Conservation (phyloP, 2,329 filamentous ascomycete species). For the Cladosporium sp. region DNA sequence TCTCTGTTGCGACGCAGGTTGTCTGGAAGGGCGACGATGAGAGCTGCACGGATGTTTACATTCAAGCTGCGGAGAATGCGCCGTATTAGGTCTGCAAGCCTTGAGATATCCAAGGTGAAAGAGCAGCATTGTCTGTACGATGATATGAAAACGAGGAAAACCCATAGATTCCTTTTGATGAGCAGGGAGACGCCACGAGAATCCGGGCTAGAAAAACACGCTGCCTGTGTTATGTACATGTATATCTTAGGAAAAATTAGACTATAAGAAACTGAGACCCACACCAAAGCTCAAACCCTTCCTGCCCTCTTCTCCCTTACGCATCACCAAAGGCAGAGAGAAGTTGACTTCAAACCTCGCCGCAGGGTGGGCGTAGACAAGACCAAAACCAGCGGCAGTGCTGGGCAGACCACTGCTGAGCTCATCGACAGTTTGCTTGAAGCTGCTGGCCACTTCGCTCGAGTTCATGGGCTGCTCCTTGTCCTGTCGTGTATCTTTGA, state of each 20-base stretch:
- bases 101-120: no score
- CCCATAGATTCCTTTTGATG: no score
- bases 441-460: conserved; percentile 50
- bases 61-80: conserved; percentile 35
- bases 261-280: conserved; percentile 87
- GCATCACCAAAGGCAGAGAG: conserved; percentile 74
- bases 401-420: conserved; percentile 75
- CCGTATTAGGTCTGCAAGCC: conserved; percentile 30
- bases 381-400: conserved; percentile 77
- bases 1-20: conserved; percentile 27
- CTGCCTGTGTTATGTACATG: not conserved
- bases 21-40: conserved; percentile 35
- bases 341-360: conserved; percentile 97
- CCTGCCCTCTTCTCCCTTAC: conserved; percentile 78
- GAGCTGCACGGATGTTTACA: conserved; percentile 34
- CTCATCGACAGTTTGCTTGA: conserved; percentile 63
- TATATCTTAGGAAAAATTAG: not conserved
- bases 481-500: conserved; percentile 49
- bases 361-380: conserved; percentile 92
- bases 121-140: no score
- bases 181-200: no score
- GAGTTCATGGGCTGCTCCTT: conserved; percentile 46
- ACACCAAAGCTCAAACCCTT: conserved; percentile 96
- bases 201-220: no score
- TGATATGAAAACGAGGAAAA: no score